Evolutionary conservation across 148 eudicot species (phyloP), one percentile per base, ranked within the genome.

Genomic region (Heliamphora exappendiculata): DNA sequence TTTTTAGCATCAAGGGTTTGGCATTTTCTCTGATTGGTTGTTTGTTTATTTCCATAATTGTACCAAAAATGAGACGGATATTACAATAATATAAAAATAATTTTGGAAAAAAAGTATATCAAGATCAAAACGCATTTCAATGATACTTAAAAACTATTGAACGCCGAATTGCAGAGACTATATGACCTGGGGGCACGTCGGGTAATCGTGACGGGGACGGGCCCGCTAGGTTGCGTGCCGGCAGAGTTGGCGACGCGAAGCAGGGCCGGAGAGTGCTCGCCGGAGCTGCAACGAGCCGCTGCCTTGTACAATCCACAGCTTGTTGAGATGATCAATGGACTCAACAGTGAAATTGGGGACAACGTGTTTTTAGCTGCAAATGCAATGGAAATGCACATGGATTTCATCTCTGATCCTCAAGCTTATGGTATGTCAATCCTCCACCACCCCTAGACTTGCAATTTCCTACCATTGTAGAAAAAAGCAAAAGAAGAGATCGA

Each of bases 221-320:
- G 86, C 6, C 86, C 86, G 44, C 37, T 84, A 75, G 86, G 86
- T 5, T 84, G 86, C 59, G 86, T 81, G 7, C 86, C 86, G 1
- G 80, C 86, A 12, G 86, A 84, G 37, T 44, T 76, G 50, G 86
- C 86, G 3, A 57, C 17, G 70, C 74, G 73, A 8, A 72, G 86
- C 72, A 28, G 68, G 24, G 53, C 41, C 22, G 86, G 86, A 0
- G 60, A 78, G 28, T 84, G 86, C 51, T 66, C 60, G 26, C 26
- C 53, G 0, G 84, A 84, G 8, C 67, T 84, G 59, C 86, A 84
- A 49, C 51, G 59, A 26, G 86, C 86, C 2, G 84, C 86, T 0
- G 70, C 19, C 7, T 72, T 84, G 41, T 84, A 78, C 59, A 84
- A 84, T 72, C 86, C 86, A 24, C 86, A 84, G 39, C 80, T 84